Base-by-base conservation (phyloP, 2,329 filamentous ascomycete genomes). In the Chaetomiaceae sp. region DNA sequence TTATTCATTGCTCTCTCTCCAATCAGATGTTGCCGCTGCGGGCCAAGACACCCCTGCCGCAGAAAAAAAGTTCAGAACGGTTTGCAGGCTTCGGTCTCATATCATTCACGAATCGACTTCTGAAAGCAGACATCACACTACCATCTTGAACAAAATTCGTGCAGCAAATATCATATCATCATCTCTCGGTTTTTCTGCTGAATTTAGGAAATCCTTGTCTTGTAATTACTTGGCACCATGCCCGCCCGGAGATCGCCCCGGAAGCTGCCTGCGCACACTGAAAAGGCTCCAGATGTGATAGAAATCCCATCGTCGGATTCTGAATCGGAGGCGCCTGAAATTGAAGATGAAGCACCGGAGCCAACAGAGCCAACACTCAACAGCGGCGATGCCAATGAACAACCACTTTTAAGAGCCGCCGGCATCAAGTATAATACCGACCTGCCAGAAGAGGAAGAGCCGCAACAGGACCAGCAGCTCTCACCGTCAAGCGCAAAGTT, bases 291-390 rank as follows among this genome's bases (percentile, higher is more conserved):
- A 16, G 54, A 58, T 30, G 48, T 61, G 23, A 58, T 62, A n/a
- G 55, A 59, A 30, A 25, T 61, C 9, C 57, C 55, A 16, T 62
- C 61, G 3, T 62, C 60, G 4, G 58, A 58, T 44, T 61, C 59
- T 9, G 55, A 58, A 36, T 51, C 54, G 5, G 56, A 60, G 23
- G 54, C 32, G 20, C 16, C 27, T 10, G 49, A 53, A 8, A 32
- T 38, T 16, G 37, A 44, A 37, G 53, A 51, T 34, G 41, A 57
- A 3, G 40, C 18, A 9, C 41, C 41, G n/a, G 32, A 50, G 16
- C 21, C 47, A 18, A 21, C n/a, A 18, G 32, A 50, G 16, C 21
- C 47, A 18, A 21, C n/a, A 8, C 7, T 38, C 3, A 18, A 20
- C 33, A 32, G 25, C 18, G 14, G 43, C n/a, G 49, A 53, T 2